Evolutionary conservation across 2,329 filamentous ascomycete genomes (phyloP), one percentile per base, ranked within the genome.

Genomic region (Capronia coronata): DNA sequence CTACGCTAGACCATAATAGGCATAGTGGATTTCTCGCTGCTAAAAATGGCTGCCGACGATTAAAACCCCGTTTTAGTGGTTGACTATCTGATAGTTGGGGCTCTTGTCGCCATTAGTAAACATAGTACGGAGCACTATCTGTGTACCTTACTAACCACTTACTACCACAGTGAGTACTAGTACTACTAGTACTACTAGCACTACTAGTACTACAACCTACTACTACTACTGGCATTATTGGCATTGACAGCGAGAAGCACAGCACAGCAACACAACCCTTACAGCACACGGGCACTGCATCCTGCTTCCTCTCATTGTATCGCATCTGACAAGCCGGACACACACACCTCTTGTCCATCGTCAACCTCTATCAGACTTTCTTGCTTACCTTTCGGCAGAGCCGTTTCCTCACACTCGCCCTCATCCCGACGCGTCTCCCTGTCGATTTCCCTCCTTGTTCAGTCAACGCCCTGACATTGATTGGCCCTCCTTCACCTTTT

Each of bases 281-380:
- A 3, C 29, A 32, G 29, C 29, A 32, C 29, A n/a, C n/a, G n/a
- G n/a, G n/a, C n/a, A n/a, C 29, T 32, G 29, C 29, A 32, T 9
- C n/a, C n/a, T 32, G 25, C 25, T 5, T 27, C 10, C 48, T 47
- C 49, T 45, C 48, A 43, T 22, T 29, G 40, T 40, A 38, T 30
- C 29, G 40, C 39, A 46, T 46, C 47, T 49, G 42, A 47, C 46
- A 52, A 52, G 50, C 42, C 50, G 42, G 40, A 44, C 38, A 6
- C 37, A 41, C 23, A 43, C 30, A n/a, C 27, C 14, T 27, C 35
- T 49, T 49, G 23, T 32, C 29, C n/a, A 27, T 42, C 25, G 35
- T 46, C 44, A 32, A 29, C 49, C 51, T 38, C 39, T 32, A 44
- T 46, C 48, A 41, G 43, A 48, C 29, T 37, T 21, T 54, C 27